These are phyloP conservation scores for Puccinia novopanici DNA, from an alignment of 1,284 basidiomycete species.

Conservation along the genomic window DNA sequence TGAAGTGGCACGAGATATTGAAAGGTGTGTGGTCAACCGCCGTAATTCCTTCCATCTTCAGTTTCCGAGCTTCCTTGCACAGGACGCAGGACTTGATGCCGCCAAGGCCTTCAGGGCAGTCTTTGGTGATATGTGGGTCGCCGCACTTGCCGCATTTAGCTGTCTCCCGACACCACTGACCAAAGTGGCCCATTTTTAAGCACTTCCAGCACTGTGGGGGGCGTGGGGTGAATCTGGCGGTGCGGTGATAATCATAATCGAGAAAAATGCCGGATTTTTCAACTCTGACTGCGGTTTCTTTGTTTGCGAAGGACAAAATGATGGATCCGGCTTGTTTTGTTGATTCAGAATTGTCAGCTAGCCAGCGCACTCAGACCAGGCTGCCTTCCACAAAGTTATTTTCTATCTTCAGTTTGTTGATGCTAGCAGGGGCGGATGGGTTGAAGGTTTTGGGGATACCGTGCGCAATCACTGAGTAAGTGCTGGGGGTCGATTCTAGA, in stretches of 20 bases:
- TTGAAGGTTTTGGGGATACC: not conserved
- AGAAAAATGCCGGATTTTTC: conserved; percentile 15
- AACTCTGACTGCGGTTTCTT: not conserved
- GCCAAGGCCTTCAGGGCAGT: conserved; percentile 6
- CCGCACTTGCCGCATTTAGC: conserved; percentile 27
- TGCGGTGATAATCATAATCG: conserved; percentile 5
- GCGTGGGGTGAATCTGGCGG: not conserved
- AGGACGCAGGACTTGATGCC: not conserved
- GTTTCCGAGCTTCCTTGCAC: not conserved
- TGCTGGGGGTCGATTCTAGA: not conserved
- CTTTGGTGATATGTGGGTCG: conserved; percentile 12
- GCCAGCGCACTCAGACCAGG: not conserved
- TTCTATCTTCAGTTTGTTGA: not conserved
- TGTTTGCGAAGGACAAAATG: not conserved
- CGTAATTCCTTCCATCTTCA: not conserved
- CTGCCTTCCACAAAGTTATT: not conserved
- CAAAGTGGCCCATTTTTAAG: conserved; percentile 24
- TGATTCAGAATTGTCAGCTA: too few species aligned
- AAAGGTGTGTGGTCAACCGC: too few species aligned
- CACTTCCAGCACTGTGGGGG: too few species aligned
- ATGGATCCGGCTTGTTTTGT: conserved; percentile 15
- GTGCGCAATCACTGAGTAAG: not conserved
- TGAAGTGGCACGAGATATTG: not conserved
- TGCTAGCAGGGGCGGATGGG: not conserved
- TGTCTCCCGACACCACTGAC: not conserved